Percentiles rank a stretch among this genome's conserved stretches.
Conservation (phyloP, 139 green algal species). For the Marvania coccoides region DNA sequence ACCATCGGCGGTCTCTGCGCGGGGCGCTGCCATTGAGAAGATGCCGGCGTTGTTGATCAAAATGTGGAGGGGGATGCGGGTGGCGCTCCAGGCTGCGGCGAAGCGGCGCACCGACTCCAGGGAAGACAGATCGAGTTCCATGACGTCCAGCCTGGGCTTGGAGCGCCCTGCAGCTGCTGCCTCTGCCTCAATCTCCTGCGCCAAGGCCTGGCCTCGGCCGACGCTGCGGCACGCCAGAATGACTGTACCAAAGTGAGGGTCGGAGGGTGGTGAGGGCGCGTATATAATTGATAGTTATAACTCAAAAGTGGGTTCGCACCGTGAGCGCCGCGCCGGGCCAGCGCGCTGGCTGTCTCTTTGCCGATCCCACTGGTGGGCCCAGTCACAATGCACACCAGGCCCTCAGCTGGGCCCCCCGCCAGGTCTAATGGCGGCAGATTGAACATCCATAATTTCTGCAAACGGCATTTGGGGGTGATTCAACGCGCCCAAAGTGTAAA, state of each 20-base stretch:
- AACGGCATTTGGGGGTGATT: background rate
- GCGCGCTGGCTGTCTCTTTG: constrained; percentile 48
- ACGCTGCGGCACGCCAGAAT: constrained; percentile 64
- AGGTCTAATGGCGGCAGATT: constrained; percentile 38
- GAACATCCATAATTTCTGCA: constrained; percentile 43
- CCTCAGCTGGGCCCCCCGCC: constrained; percentile 40
- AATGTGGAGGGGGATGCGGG: constrained; percentile 54
- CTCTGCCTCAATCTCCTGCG: constrained; percentile 23
- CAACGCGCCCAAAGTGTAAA: background rate
- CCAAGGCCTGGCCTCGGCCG: constrained; percentile 35
- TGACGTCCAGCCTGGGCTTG: constrained; percentile 34
- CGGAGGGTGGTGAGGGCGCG: background rate
- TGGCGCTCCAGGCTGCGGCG: constrained; percentile 32
- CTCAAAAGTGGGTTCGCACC: constrained; percentile 23
- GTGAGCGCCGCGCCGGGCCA: constrained; percentile 46
- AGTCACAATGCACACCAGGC: constrained; percentile 60
- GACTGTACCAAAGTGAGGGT: constrained; percentile 43
- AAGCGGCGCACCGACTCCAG: constrained; percentile 69
- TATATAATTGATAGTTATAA: background rate
- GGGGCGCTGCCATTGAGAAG: constrained; percentile 41
- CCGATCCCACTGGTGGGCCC: constrained; percentile 79
- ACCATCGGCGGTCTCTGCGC: constrained; percentile 49
- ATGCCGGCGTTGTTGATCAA: constrained; percentile 89
- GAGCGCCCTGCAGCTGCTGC: constrained; percentile 6
- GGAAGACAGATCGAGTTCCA: constrained; percentile 65